Percentiles rank a stretch among this genome's conserved stretches.
Evolutionary conservation across 352 stramenopile genomes (phyloP).

Genomic region (Pythium biforme): DNA sequence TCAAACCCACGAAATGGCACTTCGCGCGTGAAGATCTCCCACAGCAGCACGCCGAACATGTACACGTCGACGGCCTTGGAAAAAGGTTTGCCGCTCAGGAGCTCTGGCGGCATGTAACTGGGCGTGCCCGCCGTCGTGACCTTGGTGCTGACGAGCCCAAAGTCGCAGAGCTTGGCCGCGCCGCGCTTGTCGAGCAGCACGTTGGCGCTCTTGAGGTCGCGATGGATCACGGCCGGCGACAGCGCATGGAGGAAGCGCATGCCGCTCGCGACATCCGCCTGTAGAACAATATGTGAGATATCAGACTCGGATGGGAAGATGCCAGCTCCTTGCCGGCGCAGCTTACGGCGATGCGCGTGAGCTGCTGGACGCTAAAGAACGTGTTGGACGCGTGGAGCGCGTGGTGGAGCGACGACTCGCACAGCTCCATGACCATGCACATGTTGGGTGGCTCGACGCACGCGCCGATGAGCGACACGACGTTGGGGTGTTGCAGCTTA

Average conservation of each 20-base stretch:
- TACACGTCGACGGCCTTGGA: conserved; percentile 92
- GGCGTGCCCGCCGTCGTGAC: conserved; percentile 85
- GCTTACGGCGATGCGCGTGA: conserved; percentile 46
- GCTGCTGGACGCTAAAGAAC: conserved; percentile 54
- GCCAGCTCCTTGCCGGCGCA: too few relatives aligned
- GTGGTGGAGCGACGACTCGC: conserved; percentile 62
- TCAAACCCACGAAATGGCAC: conserved; percentile 78
- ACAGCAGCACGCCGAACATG: conserved; percentile 92
- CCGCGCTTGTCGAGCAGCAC: conserved; percentile 74
- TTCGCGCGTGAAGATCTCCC: conserved; percentile 85
- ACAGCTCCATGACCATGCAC: conserved; percentile 84
- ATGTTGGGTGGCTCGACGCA: conserved; percentile 74
- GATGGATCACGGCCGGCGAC: conserved; percentile 85
- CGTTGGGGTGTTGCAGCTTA: conserved; percentile 69
- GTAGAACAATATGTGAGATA: neutral
- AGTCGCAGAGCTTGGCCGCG: conserved; percentile 90
- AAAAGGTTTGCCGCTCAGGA: conserved; percentile 79
- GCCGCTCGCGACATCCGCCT: conserved; percentile 76
- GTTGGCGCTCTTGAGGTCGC: conserved; percentile 90
- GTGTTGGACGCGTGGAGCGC: conserved; percentile 53
- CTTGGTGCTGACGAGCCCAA: conserved; percentile 87
- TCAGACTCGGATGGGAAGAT: too few relatives aligned
- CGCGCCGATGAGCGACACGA: conserved; percentile 74
- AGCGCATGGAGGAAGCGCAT: conserved; percentile 89
- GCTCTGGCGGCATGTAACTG: conserved; percentile 87